Evolutionary conservation across 202 grass and related monocot species (phyloP).

Genomic region (Carex arenaria): DNA sequence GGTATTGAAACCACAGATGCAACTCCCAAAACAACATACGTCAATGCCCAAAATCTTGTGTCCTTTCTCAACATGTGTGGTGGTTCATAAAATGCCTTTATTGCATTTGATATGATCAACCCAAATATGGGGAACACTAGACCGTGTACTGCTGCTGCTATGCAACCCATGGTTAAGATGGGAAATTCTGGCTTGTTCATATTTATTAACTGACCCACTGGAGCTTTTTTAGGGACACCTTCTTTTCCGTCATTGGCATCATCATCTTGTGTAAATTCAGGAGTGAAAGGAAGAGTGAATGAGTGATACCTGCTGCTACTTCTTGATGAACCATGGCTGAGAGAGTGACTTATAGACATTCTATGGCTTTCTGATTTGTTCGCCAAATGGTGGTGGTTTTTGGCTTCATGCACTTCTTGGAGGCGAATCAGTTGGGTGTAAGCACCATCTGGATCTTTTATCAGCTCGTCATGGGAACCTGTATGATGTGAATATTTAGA

Average conservation of each 20-base stretch:
- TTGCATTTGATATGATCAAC: constrained; percentile 46
- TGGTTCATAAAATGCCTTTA: constrained; percentile 71
- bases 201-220: constrained; percentile 42
- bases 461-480: constrained; percentile 63
- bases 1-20: constrained; percentile 27
- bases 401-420: constrained; percentile 48
- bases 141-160: constrained; percentile 65
- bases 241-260: neutral
- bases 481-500: constrained; percentile 23
- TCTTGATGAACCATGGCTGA: constrained; percentile 52
- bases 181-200: constrained; percentile 68
- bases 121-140: constrained; percentile 62
- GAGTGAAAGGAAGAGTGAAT: constrained; percentile 31
- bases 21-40: constrained; percentile 45
- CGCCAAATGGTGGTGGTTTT: constrained; percentile 13
- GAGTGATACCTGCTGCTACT: constrained; percentile 47
- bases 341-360: constrained; percentile 41
- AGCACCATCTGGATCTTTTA: constrained; percentile 58
- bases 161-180: constrained; percentile 46
- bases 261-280: constrained; percentile 33
- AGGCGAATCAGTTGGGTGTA: constrained; percentile 86
- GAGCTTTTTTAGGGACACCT: constrained; percentile 30
- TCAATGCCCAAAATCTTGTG: constrained; percentile 63
- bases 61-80: constrained; percentile 53
- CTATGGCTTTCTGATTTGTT: constrained; percentile 38